phyloP scores from a whole-genome alignment of 805 yeast genomes.

The Candida ovalis region DNA sequence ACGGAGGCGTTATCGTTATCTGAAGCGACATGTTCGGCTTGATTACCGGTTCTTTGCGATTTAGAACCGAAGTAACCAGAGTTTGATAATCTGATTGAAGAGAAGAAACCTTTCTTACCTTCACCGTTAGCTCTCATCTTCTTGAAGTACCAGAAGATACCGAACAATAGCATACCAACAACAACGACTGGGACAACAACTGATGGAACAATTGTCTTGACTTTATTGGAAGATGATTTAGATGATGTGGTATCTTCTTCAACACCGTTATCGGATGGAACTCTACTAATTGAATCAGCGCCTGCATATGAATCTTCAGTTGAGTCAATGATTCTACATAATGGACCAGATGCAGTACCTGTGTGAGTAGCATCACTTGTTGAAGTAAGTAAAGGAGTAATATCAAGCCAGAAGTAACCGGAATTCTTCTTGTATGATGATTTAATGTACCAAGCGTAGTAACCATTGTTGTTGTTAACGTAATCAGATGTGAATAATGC shows the following conservation, averaged over 20 bases:
- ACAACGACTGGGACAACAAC: constrained; percentile 41
- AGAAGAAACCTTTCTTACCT: constrained; percentile 17
- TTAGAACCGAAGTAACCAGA: constrained; percentile 11
- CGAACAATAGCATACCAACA: constrained; percentile 26
- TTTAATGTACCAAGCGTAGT: constrained; percentile 33
- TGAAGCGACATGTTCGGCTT: constrained; percentile 12
- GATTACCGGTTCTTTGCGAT: constrained; percentile 10
- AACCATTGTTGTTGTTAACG: constrained; percentile 37
- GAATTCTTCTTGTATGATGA: constrained; percentile 24
- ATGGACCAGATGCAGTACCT: constrained; percentile 39
- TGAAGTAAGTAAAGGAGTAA: constrained; percentile 36
- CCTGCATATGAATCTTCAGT: constrained; percentile 25
- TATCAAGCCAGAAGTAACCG: constrained; percentile 37
- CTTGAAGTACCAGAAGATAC: constrained; percentile 31
- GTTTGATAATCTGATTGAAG: constrained; percentile 10
- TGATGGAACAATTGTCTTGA: constrained; percentile 38
- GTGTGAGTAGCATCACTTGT: constrained; percentile 33
- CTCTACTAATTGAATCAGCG: constrained; percentile 28
- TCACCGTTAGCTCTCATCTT: constrained; percentile 17
- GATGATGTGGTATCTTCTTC: constrained; percentile 15
- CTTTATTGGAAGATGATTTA: constrained; percentile 16
- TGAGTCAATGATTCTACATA: constrained; percentile 34
- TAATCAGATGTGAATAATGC: constrained; percentile 33
- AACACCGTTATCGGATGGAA: constrained; percentile 39
- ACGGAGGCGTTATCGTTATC: constrained; percentile 17